Evolutionary conservation across 2,329 filamentous ascomycete genomes (phyloP).

Genomic region (Trichoderma sp.): DNA sequence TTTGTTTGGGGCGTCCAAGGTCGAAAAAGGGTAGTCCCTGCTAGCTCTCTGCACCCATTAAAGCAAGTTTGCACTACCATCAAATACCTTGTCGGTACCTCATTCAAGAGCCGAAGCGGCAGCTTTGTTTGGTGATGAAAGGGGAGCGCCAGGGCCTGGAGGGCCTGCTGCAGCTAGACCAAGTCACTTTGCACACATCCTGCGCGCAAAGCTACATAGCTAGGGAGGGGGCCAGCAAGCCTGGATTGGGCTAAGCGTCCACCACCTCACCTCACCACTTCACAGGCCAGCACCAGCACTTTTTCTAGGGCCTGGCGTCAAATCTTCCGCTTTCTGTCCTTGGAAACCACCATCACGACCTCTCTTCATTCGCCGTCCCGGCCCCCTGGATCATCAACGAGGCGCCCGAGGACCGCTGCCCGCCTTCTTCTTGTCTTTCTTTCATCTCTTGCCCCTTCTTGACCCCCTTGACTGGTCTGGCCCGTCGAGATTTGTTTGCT

Average conservation of each 20-base stretch:
- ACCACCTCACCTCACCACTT: slow-evolving; percentile 19
- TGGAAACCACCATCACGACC: slow-evolving; percentile 33
- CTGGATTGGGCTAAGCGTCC: slow-evolving; percentile 21
- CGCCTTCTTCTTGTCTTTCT: slow-evolving; percentile 13
- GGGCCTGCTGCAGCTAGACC: neutral
- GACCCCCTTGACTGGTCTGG: neutral
- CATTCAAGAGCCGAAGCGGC: neutral
- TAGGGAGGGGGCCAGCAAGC: slow-evolving; percentile 4
- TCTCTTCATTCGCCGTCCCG: slow-evolving; percentile 24
- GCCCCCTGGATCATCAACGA: slow-evolving; percentile 23
- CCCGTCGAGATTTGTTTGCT: slow-evolving; percentile 10
- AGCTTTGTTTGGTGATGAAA: slow-evolving; percentile 9
- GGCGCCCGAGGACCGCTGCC: slow-evolving; percentile 18
- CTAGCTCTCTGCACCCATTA: neutral
- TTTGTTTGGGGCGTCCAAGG: neutral
- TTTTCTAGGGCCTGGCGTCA: slow-evolving; percentile 27
- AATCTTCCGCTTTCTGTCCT: slow-evolving; percentile 30
- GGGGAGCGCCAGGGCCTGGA: neutral
- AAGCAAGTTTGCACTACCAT: neutral
- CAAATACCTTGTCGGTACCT: neutral
- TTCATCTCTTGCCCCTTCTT: neutral
- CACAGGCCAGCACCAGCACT: slow-evolving; percentile 22
- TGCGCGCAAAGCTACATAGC: neutral
- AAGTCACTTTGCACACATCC: slow-evolving; percentile 4
- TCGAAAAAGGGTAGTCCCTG: neutral